Conservation (phyloP, 768 basidiomycete genomes). For the Hericium alpestre region DNA sequence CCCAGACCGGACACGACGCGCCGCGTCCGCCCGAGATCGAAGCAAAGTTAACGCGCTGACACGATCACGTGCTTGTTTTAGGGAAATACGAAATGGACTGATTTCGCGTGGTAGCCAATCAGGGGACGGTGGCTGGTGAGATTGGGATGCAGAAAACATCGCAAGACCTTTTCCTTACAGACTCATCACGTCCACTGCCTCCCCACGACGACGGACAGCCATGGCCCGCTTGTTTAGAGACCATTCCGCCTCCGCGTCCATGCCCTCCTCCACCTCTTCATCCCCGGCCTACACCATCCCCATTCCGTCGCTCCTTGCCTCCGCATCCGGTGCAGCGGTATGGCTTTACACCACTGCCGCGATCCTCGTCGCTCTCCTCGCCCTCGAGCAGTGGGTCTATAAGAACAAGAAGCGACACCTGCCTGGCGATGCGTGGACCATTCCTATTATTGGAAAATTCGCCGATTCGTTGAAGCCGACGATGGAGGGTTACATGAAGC, state of each 20-base stretch:
- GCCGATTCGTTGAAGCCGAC: conserved; percentile 86
- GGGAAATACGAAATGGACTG: conserved; percentile 3
- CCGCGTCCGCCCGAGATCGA: neutral
- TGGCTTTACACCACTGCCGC: conserved; percentile 67
- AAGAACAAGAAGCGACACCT: conserved; percentile 81
- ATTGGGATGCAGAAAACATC: neutral
- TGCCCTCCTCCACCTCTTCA: conserved; percentile 33
- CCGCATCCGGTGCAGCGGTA: conserved; percentile 21
- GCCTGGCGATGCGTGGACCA: conserved; percentile 85
- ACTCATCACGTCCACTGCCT: neutral
- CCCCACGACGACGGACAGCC: neutral
- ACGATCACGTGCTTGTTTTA: neutral
- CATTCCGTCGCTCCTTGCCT: conserved; percentile 34
- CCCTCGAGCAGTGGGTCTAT: conserved; percentile 83
- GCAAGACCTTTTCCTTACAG: neutral
- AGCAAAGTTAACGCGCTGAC: neutral
- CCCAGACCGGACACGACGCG: neutral
- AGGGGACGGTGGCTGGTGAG: neutral
- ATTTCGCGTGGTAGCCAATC: conserved; percentile 8
- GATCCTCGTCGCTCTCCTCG: conserved; percentile 63
- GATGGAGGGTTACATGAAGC: conserved; percentile 82
- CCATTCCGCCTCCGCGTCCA: conserved; percentile 23
- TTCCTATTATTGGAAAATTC: conserved; percentile 96
- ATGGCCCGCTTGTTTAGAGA: conserved; percentile 26
- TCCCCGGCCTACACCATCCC: conserved; percentile 28